Conservation (phyloP, 2,329 filamentous ascomycete genomes). For the Fusarium sp. region DNA sequence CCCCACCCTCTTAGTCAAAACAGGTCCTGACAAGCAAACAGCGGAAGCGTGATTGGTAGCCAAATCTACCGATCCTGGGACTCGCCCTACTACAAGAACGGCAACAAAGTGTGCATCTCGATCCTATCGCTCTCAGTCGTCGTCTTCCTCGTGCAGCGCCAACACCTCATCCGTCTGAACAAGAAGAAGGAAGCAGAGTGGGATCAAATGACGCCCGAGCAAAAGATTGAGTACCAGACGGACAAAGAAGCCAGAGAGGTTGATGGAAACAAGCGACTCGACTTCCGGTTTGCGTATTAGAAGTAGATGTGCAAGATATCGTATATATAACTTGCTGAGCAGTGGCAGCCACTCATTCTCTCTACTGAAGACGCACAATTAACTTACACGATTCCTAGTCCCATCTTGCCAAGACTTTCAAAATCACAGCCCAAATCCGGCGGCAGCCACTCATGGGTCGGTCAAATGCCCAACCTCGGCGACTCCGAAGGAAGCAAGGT, state of each 20-base stretch:
- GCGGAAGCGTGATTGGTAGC: slow-evolving; percentile 55
- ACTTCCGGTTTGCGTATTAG: slow-evolving; percentile 64
- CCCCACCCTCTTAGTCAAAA: background rate
- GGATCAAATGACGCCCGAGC: slow-evolving; percentile 58
- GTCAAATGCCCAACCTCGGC: slow-evolving; percentile 12
- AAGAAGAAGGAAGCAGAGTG: slow-evolving; percentile 61
- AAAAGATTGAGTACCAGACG: slow-evolving; percentile 59
- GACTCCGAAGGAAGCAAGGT: background rate
- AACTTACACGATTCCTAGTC: background rate
- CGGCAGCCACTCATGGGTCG: slow-evolving; percentile 17
- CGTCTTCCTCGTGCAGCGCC: slow-evolving; percentile 62
- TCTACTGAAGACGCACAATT: background rate
- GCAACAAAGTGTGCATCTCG: slow-evolving; percentile 68
- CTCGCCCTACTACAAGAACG: slow-evolving; percentile 66
- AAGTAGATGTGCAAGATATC: background rate
- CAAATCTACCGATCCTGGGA: slow-evolving; percentile 66
- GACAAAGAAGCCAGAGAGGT: slow-evolving; percentile 57
- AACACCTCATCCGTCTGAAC: slow-evolving; percentile 59
- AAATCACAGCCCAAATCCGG: slow-evolving; percentile 13
- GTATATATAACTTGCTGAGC: background rate
- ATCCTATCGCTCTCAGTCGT: slow-evolving; percentile 62
- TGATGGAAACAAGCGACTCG: slow-evolving; percentile 63
- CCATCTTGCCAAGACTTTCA: slow-evolving; percentile 7
- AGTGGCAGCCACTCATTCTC: background rate
- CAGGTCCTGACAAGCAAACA: slow-evolving; percentile 20